Conservation (phyloP, 129 eudicot genomes). For the Helianthus tuberosus region DNA sequence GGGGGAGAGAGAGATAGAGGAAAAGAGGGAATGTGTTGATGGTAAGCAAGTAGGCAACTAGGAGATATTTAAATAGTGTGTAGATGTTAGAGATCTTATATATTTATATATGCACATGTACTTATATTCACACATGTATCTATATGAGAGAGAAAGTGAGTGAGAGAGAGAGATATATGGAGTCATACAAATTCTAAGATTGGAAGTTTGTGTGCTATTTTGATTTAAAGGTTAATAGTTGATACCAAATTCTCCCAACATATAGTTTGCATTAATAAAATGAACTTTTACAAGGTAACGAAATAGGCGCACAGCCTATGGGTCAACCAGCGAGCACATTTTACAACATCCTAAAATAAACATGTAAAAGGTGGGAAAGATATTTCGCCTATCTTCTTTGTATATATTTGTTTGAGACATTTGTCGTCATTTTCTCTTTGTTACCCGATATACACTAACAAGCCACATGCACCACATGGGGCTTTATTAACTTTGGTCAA, state of each 20-base stretch:
- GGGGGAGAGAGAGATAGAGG: not conserved
- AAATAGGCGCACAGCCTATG: not conserved
- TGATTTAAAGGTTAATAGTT: not conserved
- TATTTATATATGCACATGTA: not conserved
- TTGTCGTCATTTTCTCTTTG: not conserved
- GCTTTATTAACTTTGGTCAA: not conserved
- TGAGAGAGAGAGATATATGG: not conserved
- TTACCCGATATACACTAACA: not conserved
- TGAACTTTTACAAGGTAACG: constrained; percentile 12
- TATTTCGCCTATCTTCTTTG: not conserved
- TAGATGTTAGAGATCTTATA: not conserved
- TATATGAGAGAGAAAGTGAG: not conserved
- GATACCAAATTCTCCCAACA: constrained; percentile 23
- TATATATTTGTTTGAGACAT: not conserved
- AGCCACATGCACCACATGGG: not conserved
- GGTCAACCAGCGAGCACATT: not conserved
- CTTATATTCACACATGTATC: not conserved
- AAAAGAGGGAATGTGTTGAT: constrained; percentile 7
- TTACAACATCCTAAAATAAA: constrained; percentile 9
- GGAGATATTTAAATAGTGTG: constrained; percentile 26
- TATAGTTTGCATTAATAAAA: constrained; percentile 19
- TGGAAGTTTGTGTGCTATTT: not conserved
- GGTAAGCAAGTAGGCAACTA: constrained; percentile 32
- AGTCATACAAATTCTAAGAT: constrained; percentile 15
- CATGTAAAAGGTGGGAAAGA: not conserved